Conservation (phyloP, 495 filamentous ascomycete genomes). For the Penicillium paxilli region DNA sequence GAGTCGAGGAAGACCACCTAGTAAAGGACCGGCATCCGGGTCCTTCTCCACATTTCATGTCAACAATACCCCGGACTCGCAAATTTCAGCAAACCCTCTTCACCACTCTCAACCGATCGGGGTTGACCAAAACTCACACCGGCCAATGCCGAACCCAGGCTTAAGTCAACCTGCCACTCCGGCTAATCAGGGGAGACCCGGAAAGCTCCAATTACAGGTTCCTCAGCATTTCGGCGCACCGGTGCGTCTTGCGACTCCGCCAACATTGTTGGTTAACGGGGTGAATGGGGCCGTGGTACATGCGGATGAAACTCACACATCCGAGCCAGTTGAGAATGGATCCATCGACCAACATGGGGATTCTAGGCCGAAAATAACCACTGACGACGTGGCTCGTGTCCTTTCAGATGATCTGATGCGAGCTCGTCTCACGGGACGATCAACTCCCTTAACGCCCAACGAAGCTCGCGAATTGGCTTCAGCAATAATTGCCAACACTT, state of each 20-base stretch:
- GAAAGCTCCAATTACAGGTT: conserved; percentile 75
- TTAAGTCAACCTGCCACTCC: conserved; percentile 35
- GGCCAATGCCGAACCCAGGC: conserved; percentile 16
- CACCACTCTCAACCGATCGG: conserved; percentile 30
- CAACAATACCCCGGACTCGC: conserved; percentile 52
- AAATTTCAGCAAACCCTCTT: conserved; percentile 23
- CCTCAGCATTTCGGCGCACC: conserved; percentile 71
- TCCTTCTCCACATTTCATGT: conserved; percentile 88
- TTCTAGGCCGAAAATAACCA: conserved; percentile 16
- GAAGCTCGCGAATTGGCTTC: conserved; percentile 37
- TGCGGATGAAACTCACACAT: not conserved
- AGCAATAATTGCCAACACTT: conserved; percentile 32
- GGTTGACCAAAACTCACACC: conserved; percentile 26
- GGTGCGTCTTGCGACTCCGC: conserved; percentile 77
- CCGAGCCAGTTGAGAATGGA: not conserved
- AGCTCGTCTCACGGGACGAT: conserved; percentile 30
- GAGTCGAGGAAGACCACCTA: conserved; percentile 80
- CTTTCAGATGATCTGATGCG: conserved; percentile 36
- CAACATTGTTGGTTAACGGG: conserved; percentile 69
- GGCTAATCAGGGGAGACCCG: conserved; percentile 29
- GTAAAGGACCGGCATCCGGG: conserved; percentile 68
- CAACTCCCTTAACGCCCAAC: conserved; percentile 23
- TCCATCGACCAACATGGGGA: conserved; percentile 3
- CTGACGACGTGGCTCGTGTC: conserved; percentile 38
- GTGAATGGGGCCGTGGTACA: conserved; percentile 31